Base-by-base conservation (phyloP, 768 basidiomycete species). In the Collybiopsis confluens region DNA sequence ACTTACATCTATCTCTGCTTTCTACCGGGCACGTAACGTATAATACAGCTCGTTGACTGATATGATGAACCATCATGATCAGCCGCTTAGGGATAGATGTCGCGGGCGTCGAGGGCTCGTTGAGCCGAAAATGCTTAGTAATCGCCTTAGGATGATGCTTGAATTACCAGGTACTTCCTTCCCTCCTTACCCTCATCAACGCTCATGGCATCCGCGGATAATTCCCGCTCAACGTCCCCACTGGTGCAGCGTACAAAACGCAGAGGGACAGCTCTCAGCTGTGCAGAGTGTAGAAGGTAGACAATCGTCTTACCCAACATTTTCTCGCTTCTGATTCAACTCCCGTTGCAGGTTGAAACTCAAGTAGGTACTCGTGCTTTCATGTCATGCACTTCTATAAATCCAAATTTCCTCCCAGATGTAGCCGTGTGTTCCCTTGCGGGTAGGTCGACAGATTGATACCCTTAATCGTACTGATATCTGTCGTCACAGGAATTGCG, bases 241-340 rank as follows among this genome's bases (percentile, higher is more conserved):
- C 67, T 73, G 28, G 70, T 71, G 65, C 65, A 41, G 67, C 65
- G 70, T 35, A 69, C 72, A 64, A 83, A 78, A 70, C 81, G 76
- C 64, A 77, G 73, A 58, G 80, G 77, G 24, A 73, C 77, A 11
- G 77, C 81, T 21, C 69, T 84, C 10, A 83, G 81, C 1, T 87
- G 85, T 67, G 83, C 83, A 6, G 85, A 87, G 67, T 87, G 85
- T 70, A 74, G 85, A 62, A 78, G 85, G 83, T 84, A 53, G 68
- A 65, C 59, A 52, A n/a, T 36, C 55, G 50, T 15, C 37, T 45
- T 55, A 57, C 40, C 26, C 10, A 15, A 18, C 9, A 20, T 41
- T 16, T 53, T 51, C 44, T 55, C 21, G 49, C 16, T 52, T 41
- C 61, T 54, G 45, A 48, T 59, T 44, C 41, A 50, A 38, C 61